These are phyloP conservation scores for Ogataea sp. DNA, from an alignment of 805 yeast species.

Conservation along the genomic window DNA sequence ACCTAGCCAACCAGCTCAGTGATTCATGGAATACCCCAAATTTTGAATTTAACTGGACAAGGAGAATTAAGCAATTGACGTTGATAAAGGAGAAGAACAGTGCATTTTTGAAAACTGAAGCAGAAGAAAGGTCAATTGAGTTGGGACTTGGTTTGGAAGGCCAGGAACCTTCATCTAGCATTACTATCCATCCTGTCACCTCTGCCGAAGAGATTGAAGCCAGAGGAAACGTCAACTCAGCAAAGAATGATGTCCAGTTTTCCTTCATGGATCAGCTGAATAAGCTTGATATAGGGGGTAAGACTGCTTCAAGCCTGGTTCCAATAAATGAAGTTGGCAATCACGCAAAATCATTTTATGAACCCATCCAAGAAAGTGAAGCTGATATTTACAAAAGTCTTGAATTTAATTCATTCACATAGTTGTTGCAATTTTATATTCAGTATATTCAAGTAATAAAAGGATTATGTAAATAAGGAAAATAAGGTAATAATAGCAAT, in stretches of 20 bases:
- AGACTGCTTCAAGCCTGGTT: background rate
- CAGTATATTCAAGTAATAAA: too few relatives aligned
- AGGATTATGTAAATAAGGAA: too few relatives aligned
- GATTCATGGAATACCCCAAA: constrained; percentile 62
- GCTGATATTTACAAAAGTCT: constrained; percentile 17
- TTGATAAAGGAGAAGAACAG: constrained; percentile 2
- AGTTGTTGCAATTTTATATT: too few relatives aligned
- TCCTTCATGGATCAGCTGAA: constrained; percentile 7
- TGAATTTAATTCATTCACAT: constrained; percentile 24
- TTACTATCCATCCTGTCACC: too few relatives aligned
- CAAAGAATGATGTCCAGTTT: background rate
- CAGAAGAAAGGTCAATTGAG: constrained; percentile 2
- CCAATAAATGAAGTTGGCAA: background rate
- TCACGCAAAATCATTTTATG: constrained; percentile 1
- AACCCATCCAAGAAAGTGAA: constrained; percentile 7
- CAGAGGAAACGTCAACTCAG: background rate
- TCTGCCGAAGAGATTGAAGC: background rate
- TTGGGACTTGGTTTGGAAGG: too few relatives aligned
- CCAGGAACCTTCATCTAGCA: background rate
- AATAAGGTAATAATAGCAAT: too few relatives aligned
- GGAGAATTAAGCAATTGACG: constrained; percentile 49
- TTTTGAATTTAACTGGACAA: constrained; percentile 59
- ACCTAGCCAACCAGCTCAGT: constrained; percentile 66
- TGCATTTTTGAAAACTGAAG: constrained; percentile 1
- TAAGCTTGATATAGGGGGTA: background rate